Conservation (phyloP, 1,139 yeast genomes). For the Suhomyces kunorum region DNA sequence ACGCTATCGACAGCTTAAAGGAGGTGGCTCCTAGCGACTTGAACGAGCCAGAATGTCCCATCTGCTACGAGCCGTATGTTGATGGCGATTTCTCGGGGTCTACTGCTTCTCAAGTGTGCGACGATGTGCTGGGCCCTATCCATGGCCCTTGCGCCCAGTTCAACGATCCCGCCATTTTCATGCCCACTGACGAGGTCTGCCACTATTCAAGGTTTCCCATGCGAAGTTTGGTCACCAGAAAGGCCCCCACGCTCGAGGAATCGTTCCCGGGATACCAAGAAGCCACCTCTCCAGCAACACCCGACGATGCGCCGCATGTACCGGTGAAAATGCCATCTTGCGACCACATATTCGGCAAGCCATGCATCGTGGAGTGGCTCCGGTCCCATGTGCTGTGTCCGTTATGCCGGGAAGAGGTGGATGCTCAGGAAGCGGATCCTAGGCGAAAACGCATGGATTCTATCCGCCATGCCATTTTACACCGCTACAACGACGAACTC, state of each 20-base stretch:
- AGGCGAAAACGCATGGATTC: conserved; percentile 16
- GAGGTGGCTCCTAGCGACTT: conserved; percentile 26
- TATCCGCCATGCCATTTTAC: conserved; percentile 15
- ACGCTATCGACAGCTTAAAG: conserved; percentile 39
- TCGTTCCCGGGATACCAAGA: conserved; percentile 35
- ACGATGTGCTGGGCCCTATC: background rate
- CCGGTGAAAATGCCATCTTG: conserved; percentile 50
- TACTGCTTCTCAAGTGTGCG: background rate
- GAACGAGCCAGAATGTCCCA: conserved; percentile 39
- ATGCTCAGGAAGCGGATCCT: conserved; percentile 23
- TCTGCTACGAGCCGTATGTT: conserved; percentile 43
- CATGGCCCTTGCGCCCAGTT: conserved; percentile 18
- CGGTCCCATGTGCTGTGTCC: conserved; percentile 47
- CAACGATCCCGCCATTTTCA: conserved; percentile 41
- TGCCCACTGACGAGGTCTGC: conserved; percentile 40
- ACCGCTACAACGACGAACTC: conserved; percentile 19
- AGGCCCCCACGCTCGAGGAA: conserved; percentile 29
- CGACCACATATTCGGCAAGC: conserved; percentile 43
- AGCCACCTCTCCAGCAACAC: conserved; percentile 13
- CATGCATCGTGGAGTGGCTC: conserved; percentile 48
- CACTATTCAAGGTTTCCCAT: conserved; percentile 39
- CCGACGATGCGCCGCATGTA: conserved; percentile 33
- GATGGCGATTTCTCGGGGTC: conserved; percentile 9
- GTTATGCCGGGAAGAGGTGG: conserved; percentile 47
- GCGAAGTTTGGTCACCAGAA: conserved; percentile 28